A percentile compares a stretch with the other conserved stretches of the same genome.
Evolutionary conservation across 2,329 filamentous ascomycete species (phyloP).

Genomic region (Rutstroemia sp.): DNA sequence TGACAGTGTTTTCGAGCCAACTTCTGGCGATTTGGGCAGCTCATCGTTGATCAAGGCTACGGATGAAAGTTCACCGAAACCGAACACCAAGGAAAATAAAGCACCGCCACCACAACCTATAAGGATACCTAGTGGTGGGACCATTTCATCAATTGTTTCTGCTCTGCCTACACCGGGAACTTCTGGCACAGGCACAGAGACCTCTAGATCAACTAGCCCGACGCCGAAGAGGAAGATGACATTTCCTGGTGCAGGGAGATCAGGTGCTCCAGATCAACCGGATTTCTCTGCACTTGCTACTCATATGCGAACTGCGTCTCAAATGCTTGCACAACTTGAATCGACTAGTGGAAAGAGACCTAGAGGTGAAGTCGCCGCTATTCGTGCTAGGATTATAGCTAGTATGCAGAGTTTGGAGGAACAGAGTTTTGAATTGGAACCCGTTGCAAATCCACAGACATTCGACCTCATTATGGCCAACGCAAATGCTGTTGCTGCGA

Average conservation of each 20-base stretch:
- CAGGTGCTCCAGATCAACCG: conserved; percentile 57
- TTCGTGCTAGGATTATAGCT: conserved; percentile 79
- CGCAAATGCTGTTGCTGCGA: conserved; percentile 45
- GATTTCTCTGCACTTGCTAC: conserved; percentile 78
- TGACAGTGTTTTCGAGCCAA: conserved; percentile 81
- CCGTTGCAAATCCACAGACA: conserved; percentile 57
- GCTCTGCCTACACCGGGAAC: conserved; percentile 60
- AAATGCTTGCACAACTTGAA: conserved; percentile 80
- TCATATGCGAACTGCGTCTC: conserved; percentile 80
- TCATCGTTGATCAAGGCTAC: conserved; percentile 60
- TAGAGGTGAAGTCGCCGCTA: conserved; percentile 72
- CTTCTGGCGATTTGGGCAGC: conserved; percentile 68
- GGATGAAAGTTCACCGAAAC: conserved; percentile 26
- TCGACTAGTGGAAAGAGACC: conserved; percentile 74
- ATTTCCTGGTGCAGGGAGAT: conserved; percentile 43
- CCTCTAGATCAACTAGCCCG: conserved; percentile 63
- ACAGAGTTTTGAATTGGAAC: conserved; percentile 72
- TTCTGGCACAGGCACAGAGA: conserved; percentile 60
- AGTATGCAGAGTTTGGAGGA: conserved; percentile 86
- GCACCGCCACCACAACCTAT: conserved; percentile 33
- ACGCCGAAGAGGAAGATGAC: conserved; percentile 53
- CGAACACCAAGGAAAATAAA: conserved; percentile 25
- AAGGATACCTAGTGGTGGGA: conserved; percentile 53
- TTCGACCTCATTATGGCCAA: conserved; percentile 80
- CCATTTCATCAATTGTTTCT: conserved; percentile 51